phyloP scores from a whole-genome alignment of 305 asterid genomes.

The Solanum aculeatissimum region DNA sequence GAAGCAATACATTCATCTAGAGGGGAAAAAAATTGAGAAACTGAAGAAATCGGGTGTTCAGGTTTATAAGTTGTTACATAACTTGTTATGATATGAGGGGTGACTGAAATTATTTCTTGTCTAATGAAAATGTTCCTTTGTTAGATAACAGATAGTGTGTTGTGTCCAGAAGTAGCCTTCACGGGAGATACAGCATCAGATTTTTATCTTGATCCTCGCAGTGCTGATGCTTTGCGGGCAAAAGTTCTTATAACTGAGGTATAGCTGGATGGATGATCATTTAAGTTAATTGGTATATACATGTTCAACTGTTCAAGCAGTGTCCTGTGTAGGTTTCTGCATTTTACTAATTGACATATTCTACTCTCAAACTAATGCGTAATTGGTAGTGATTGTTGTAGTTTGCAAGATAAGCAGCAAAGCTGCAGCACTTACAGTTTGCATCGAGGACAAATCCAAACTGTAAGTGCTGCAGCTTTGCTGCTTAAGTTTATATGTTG shows the following conservation, averaged over 20 bases:
- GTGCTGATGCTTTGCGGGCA: slow-evolving; percentile 95
- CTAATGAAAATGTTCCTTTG: slow-evolving; percentile 4
- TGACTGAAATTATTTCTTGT: not conserved
- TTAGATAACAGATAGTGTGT: slow-evolving; percentile 81
- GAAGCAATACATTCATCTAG: slow-evolving; percentile 74
- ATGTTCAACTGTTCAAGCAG: not conserved
- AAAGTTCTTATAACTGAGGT: slow-evolving; percentile 94
- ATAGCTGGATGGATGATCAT: not conserved
- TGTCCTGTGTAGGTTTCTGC: not conserved
- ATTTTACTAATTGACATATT: not conserved
- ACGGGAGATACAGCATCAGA: slow-evolving; percentile 92
- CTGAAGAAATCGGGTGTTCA: slow-evolving; percentile 87
- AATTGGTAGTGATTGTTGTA: not conserved
- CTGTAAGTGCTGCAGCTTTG: not conserved
- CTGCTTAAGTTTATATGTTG: not conserved
- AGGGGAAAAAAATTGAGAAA: slow-evolving; percentile 91
- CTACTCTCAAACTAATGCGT: not conserved
- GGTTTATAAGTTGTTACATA: slow-evolving; percentile 27
- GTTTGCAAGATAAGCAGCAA: not conserved
- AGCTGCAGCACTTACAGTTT: not conserved
- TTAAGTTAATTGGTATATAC: not conserved
- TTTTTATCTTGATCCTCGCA: slow-evolving; percentile 69
- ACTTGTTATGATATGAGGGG: not conserved
- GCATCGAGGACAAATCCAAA: not conserved
- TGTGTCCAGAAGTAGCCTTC: slow-evolving; percentile 93